Conservation (phyloP, 768 basidiomycete genomes). For the Leccinum obscurum region DNA sequence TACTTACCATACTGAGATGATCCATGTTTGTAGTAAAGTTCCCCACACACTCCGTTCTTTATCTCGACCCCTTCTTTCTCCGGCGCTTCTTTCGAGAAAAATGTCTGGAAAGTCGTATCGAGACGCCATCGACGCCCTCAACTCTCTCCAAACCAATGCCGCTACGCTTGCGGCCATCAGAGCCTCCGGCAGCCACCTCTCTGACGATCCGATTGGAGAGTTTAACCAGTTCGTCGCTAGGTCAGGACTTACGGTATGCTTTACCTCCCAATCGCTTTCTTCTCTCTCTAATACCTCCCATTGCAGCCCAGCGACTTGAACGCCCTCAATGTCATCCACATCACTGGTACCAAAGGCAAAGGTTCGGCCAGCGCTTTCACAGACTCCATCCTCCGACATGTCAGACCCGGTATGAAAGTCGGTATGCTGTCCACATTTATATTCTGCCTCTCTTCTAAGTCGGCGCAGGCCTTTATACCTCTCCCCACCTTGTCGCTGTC, state of each 20-base stretch:
- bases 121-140: constrained; percentile 72
- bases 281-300: constrained; percentile 13
- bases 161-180: constrained; percentile 85
- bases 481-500: constrained; percentile 94
- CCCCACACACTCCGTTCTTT: constrained; percentile 4
- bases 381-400: constrained; percentile 78
- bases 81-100: constrained; percentile 23
- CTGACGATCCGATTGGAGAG: constrained; percentile 70
- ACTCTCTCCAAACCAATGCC: constrained; percentile 89
- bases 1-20: background rate
- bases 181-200: constrained; percentile 59
- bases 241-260: constrained; percentile 81
- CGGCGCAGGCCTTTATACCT: constrained; percentile 84
- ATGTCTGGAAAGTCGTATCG: constrained; percentile 64
- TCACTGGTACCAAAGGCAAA: constrained; percentile 98
- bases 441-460: background rate
- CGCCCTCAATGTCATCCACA: constrained; percentile 87
- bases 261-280: background rate
- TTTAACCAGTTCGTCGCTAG: constrained; percentile 87
- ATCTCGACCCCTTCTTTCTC: constrained; percentile 9
- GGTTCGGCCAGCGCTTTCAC: constrained; percentile 95
- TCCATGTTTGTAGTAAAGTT: constrained; percentile 9
- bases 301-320: constrained; percentile 80
- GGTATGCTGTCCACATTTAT: constrained; percentile 47
- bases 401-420: constrained; percentile 75